Conservation (phyloP, 352 stramenopile genomes). For the Pythium scleroteichum region DNA sequence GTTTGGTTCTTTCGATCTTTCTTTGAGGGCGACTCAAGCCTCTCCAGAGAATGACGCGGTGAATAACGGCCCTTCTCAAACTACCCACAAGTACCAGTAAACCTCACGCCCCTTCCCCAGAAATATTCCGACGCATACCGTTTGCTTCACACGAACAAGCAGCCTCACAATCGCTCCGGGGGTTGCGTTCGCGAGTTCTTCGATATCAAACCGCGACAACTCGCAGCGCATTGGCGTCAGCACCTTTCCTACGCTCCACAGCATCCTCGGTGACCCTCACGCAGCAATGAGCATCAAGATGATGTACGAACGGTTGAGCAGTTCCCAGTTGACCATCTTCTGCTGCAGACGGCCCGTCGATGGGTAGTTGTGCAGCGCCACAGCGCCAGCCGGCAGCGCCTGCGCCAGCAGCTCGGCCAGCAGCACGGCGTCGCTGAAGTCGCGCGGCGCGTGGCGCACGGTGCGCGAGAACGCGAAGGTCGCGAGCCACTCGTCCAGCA, state of each 20-base stretch:
- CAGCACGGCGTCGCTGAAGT: constrained; percentile 60
- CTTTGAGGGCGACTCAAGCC: no score
- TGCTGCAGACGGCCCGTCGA: constrained; percentile 43
- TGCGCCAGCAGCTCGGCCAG: constrained; percentile 54
- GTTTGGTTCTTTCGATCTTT: no score
- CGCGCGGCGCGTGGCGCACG: constrained; percentile 37
- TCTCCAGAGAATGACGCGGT: no score
- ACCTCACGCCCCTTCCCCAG: no score
- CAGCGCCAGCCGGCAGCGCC: constrained; percentile 43
- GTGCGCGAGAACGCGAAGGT: constrained; percentile 47
- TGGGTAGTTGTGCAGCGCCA: constrained; percentile 50
- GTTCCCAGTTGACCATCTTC: constrained; percentile 60
- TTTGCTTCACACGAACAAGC: constrained; percentile 45
- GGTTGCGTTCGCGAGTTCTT: constrained; percentile 43
- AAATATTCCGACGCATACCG: no score
- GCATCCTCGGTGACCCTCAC: neutral
- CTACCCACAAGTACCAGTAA: no score
- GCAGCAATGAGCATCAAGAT: neutral
- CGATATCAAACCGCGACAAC: constrained; percentile 42
- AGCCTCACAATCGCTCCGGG: constrained; percentile 45
- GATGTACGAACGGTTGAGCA: constrained; percentile 44
- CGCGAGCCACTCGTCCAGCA: constrained; percentile 45
- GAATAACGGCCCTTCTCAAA: neutral
- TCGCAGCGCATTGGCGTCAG: constrained; percentile 48
- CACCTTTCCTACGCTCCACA: constrained; percentile 41